Conservation (phyloP, 371 early-diverging fungal genomes). For the Mucor piriformis region DNA sequence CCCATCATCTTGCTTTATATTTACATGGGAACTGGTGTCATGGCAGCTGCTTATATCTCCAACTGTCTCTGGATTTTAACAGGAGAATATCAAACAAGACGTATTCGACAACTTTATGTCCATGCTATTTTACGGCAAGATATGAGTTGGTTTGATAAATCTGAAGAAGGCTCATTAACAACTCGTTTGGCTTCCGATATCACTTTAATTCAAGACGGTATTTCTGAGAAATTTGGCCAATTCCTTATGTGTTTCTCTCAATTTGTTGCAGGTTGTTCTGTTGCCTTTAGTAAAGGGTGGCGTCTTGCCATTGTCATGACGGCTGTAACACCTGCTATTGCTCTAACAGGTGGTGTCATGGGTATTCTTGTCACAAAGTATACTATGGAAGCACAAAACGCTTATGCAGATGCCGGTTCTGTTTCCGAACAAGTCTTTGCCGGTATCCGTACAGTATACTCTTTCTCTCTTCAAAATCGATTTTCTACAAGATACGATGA, state of each 20-base stretch:
- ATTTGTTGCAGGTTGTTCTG: constrained; percentile 82
- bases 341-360: constrained; percentile 60
- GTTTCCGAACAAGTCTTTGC: constrained; percentile 71
- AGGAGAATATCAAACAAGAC: constrained; percentile 34
- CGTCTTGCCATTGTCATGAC: constrained; percentile 75
- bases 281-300: constrained; percentile 88
- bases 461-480: constrained; percentile 81
- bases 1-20: constrained; percentile 35
- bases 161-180: constrained; percentile 67
- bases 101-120: constrained; percentile 59
- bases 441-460: constrained; percentile 84
- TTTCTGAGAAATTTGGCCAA: constrained; percentile 81
- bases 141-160: constrained; percentile 86
- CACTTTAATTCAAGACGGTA: constrained; percentile 81
- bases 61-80: constrained; percentile 41
- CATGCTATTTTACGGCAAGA: constrained; percentile 85
- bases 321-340: constrained; percentile 67
- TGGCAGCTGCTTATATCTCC: constrained; percentile 34
- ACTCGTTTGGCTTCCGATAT: constrained; percentile 79
- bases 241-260: constrained; percentile 66
- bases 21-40: constrained; percentile 41
- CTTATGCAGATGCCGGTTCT: constrained; percentile 50
- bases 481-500: constrained; percentile 64
- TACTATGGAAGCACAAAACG: constrained; percentile 38
- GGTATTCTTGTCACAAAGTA: constrained; percentile 64